Base-by-base conservation (phyloP, 352 stramenopile genomes). In the Pseudoperonospora humuli region DNA sequence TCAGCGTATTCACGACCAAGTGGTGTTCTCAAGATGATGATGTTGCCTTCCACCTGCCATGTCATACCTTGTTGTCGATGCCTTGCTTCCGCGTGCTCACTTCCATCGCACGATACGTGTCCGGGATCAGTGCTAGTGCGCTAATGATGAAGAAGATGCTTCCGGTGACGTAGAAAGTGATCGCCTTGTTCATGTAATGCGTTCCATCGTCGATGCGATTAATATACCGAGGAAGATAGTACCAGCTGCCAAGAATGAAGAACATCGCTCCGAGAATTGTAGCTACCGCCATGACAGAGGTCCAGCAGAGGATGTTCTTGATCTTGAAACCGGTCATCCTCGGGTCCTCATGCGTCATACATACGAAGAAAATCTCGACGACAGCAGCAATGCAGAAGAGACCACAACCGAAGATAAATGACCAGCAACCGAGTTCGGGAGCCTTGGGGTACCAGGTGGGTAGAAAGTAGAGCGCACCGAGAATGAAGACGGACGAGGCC, bases 111-210 rank as follows among this genome's bases (percentile, higher is more conserved):
- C 50, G 59, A 37, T 62, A 53, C 44, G 82, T 52, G 42, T 69
- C 73, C 4, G 75, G 73, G 47, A 83, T 70, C 21, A 84, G 49
- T 15, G 73, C 62, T 7, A 84, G 40, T 19, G 61, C 67, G 55
- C 70, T 84, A 55, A 91, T 76, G 31, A 82, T 66, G 60, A 91
- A 91, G 52, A 86, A 85, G 1, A 84, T 57, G 60, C 72, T 85
- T 9, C 79, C 79, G 26, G 76, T 52, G 13, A 78, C 70, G 56
- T 84, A 91, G 57, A 65, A 81, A 28, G 75, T 82, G 51, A 86
- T 85, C 27, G 71, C 66, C 46, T 70, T 67, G 68, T 86, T 80
- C 68, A 83, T 82, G 64, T 85, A 84, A 54, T 75, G 46, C 25
- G 64, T 74, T 15, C 70, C 60, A 3, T 65, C 45, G 45, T 85